Evolutionary conservation across 768 basidiomycete species (phyloP).

Genomic region (Tricholoma bakamatsutake): DNA sequence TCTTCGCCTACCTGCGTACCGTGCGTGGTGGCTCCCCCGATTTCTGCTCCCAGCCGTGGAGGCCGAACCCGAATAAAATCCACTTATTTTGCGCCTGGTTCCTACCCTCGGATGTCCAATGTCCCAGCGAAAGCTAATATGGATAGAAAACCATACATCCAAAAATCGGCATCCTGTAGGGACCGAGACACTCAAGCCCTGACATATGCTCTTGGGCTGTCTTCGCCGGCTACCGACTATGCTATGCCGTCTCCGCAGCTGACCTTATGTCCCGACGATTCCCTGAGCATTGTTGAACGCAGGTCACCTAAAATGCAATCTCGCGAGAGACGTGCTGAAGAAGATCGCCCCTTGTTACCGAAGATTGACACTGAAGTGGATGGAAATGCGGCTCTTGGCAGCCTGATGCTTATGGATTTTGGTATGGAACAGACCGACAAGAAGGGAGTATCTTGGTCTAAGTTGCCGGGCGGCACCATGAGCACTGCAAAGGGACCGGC

Average conservation of each 20-base stretch:
- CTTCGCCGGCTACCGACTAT: slow-evolving; percentile 32
- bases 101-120: slow-evolving; percentile 49
- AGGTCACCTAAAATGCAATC: slow-evolving; percentile 11
- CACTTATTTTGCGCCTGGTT: slow-evolving; percentile 52
- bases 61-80: slow-evolving; percentile 68
- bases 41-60: slow-evolving; percentile 24
- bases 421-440: slow-evolving; percentile 14
- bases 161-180: slow-evolving; percentile 38
- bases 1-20: slow-evolving; percentile 35
- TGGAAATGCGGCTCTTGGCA: slow-evolving; percentile 44
- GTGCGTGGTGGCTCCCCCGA: slow-evolving; percentile 19
- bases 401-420: slow-evolving; percentile 59
- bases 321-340: slow-evolving; percentile 3
- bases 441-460: slow-evolving; percentile 23
- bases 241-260: slow-evolving; percentile 46
- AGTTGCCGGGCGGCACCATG: slow-evolving; percentile 24
- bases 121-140: slow-evolving; percentile 25
- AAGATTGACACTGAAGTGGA: slow-evolving; percentile 27
- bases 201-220: slow-evolving; percentile 32
- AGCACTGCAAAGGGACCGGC: not conserved
- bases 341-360: slow-evolving; percentile 16
- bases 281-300: slow-evolving; percentile 52
- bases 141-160: slow-evolving; percentile 17
- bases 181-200: slow-evolving; percentile 34
- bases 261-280: slow-evolving; percentile 69